phyloP scores from a whole-genome alignment of 768 basidiomycete species.

The Podaxis rugospora region DNA sequence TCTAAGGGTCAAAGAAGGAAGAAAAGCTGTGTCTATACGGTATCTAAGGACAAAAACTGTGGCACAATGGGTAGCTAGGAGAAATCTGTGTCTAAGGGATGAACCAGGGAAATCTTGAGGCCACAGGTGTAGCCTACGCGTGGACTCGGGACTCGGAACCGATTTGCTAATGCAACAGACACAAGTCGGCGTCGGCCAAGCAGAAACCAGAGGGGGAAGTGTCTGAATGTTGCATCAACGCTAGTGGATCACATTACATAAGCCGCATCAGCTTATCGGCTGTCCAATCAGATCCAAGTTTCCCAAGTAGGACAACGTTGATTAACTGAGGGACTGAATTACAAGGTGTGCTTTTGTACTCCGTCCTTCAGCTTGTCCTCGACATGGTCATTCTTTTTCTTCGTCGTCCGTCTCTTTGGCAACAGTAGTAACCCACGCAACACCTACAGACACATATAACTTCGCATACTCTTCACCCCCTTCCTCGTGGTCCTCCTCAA shows the following conservation, averaged over 20 bases:
- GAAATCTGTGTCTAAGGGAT: no score
- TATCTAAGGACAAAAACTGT: no score
- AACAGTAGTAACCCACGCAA: not conserved
- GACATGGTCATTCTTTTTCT: slow-evolving; percentile 7
- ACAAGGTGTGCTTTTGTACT: slow-evolving; percentile 6
- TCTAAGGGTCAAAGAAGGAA: no score
- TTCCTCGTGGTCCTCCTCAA: not conserved
- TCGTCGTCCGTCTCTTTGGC: not conserved
- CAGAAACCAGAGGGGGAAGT: no score
- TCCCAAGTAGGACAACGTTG: not conserved
- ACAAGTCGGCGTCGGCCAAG: not conserved
- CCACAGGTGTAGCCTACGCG: no score
- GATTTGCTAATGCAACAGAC: no score
- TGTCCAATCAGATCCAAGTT: not conserved
- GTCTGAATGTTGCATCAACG: no score
- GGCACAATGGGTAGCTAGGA: no score
- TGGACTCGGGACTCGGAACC: no score
- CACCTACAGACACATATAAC: not conserved
- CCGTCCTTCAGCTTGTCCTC: slow-evolving; percentile 3
- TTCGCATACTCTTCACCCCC: not conserved
- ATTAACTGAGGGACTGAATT: slow-evolving; percentile 1
- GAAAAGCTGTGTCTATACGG: no score
- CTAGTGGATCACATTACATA: not conserved
- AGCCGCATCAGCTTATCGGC: not conserved
- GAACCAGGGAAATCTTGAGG: no score